These are phyloP conservation scores for Umbellularia californica DNA, from an alignment of 164 flowering plant species.

Conservation along the genomic window DNA sequence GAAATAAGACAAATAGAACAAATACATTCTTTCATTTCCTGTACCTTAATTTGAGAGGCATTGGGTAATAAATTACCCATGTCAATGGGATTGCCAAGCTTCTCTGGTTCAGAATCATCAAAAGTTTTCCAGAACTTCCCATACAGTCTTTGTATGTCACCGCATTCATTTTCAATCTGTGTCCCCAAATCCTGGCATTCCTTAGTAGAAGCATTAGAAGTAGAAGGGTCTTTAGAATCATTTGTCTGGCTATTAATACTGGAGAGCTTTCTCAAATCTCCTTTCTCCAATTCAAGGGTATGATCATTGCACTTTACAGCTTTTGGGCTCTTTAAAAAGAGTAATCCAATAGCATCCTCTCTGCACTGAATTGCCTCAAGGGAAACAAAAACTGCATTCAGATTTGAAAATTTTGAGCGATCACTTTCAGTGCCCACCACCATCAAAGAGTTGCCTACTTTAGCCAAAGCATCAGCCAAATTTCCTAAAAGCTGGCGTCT, in stretches of 20 bases:
- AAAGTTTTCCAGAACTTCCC: slow-evolving; percentile 16
- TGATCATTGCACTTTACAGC: neutral
- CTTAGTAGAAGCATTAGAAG: neutral
- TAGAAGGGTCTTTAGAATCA: slow-evolving; percentile 5
- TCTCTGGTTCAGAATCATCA: slow-evolving; percentile 7
- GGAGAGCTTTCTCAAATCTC: neutral
- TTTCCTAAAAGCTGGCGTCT: slow-evolving; percentile 4
- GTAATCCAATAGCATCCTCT: slow-evolving; percentile 32
- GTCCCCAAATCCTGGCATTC: neutral
- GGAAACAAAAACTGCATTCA: slow-evolving; percentile 30
- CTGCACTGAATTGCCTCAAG: slow-evolving; percentile 21
- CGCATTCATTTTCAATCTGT: slow-evolving; percentile 3
- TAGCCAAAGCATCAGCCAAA: slow-evolving; percentile 44
- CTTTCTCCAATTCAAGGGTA: neutral
- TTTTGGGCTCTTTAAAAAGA: slow-evolving; percentile 35
- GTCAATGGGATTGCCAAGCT: neutral
- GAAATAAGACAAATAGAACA: neutral
- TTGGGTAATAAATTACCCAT: neutral
- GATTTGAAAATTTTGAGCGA: slow-evolving; percentile 5
- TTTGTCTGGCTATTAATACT: neutral
- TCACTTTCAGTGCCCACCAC: slow-evolving; percentile 21
- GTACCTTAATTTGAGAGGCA: slow-evolving; percentile 22
- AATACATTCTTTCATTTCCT: neutral
- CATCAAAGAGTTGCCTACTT: slow-evolving; percentile 56
- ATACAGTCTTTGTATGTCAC: slow-evolving; percentile 3